Evolutionary conservation across 2,329 filamentous ascomycete genomes (phyloP), one percentile per base, ranked within the genome.

Genomic region (Drechslerella coelobrocha): DNA sequence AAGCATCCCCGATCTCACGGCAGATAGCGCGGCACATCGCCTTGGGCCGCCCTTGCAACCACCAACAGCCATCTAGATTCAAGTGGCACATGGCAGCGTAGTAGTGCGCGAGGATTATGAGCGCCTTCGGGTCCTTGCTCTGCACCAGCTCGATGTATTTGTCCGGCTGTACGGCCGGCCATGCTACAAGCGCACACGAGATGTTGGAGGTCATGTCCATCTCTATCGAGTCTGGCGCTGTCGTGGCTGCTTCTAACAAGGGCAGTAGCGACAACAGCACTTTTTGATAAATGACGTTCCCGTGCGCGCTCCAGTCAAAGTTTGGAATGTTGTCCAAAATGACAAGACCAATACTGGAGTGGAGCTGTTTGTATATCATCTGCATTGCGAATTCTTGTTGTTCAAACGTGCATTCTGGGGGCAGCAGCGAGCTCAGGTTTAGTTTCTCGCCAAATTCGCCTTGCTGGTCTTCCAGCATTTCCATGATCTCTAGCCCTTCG

Each of bases 131-230:
- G 14, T 72, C 66, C n/a, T 60, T 63, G 7, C 47, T 54, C n/a
- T 65, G 66, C 19, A 72, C 59, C 9, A 72, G 23, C 23, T 63
- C 59, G 17, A 72, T 63, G 21, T 63, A 72, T n/a, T 60, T 59
- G 51, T 72, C 66, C 14, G 66, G 66, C 26, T 72, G 66, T 53
- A 65, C 60, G 29, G 60, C 60, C 48, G 65, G 66, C 66, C 66
- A 72, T 12, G 66, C 59, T 24, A 72, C 66, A 24, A 72, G 66
- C 19, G 59, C 59, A 21, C 59, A 65, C 17, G 60, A 72, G 14
- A 65, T 72, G n/a, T 65, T 65, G 10, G 66, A 72, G n/a, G 59
- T 65, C 59, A 65, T 59, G 48, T 72, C 66, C 60, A 65, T 65
- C 14, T 60, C 53, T 8, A 72, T 72, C 1, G 59, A 72, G 55